These are phyloP conservation scores for Exophiala alcalophila DNA, from an alignment of 2,329 filamentous ascomycete genomes.

Conservation along the genomic window DNA sequence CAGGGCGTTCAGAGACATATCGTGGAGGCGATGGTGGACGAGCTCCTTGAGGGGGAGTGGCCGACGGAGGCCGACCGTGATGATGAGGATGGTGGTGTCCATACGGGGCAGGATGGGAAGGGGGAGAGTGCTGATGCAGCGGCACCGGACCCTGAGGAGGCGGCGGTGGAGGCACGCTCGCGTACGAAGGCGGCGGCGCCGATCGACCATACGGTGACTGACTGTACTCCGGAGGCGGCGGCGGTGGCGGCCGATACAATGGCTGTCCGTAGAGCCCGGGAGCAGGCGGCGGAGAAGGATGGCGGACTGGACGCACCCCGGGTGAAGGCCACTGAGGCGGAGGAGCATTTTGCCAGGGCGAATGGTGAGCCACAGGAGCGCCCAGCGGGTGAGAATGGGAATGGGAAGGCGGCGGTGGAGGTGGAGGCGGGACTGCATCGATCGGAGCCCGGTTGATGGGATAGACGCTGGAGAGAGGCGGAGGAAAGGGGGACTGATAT, in stretches of 20 bases:
- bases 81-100: conserved; percentile 14
- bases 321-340: conserved; percentile 35
- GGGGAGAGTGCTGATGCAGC: conserved; percentile 21
- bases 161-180: conserved; percentile 17
- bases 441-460: conserved; percentile 12
- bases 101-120: conserved; percentile 21
- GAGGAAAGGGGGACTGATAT: conserved; percentile 31
- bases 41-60: conserved; percentile 4
- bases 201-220: conserved; percentile 20
- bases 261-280: conserved; percentile 35
- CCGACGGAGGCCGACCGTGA: conserved; percentile 6
- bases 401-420: too few species aligned
- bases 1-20: conserved; percentile 15
- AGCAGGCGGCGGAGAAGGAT: conserved; percentile 33
- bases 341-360: conserved; percentile 27
- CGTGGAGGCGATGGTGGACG: conserved; percentile 23
- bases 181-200: conserved; percentile 13
- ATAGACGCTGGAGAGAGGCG: conserved; percentile 35
- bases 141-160: conserved; percentile 18
- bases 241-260: conserved; percentile 13
- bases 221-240: conserved; percentile 15
- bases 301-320: conserved; percentile 49
- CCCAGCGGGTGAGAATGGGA: conserved; percentile 15
- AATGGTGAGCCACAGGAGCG: conserved; percentile 20
- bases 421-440: conserved; percentile 11